Percentiles rank a stretch among this genome's conserved stretches.
phyloP scores from a whole-genome alignment of 768 basidiomycete genomes.

The Russula abietina region DNA sequence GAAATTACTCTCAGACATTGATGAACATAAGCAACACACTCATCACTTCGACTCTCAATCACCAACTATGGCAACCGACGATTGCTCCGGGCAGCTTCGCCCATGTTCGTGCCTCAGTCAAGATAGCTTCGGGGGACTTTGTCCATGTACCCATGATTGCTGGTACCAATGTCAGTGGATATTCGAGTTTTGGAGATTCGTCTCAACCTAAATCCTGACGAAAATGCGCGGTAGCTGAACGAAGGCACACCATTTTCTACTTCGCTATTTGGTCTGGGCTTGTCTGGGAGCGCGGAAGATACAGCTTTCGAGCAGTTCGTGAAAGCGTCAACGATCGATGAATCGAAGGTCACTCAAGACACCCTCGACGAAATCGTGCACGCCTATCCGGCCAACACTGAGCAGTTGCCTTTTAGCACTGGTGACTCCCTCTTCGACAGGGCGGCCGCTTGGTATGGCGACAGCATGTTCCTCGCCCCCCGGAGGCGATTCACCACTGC shows the following conservation, averaged over 20 bases:
- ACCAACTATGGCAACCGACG: constrained; percentile 50
- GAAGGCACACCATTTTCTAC: constrained; percentile 46
- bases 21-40: constrained; percentile 43
- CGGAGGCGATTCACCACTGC: constrained; percentile 46
- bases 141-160: constrained; percentile 45
- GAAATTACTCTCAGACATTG: constrained; percentile 34
- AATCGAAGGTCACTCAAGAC: constrained; percentile 40
- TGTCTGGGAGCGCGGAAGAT: constrained; percentile 38
- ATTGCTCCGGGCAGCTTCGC: constrained; percentile 45
- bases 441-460: constrained; percentile 52
- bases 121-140: constrained; percentile 43
- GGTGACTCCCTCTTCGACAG: constrained; percentile 57
- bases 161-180: constrained; percentile 45
- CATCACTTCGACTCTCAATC: constrained; percentile 42
- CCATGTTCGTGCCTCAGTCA: constrained; percentile 39
- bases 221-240: constrained; percentile 38
- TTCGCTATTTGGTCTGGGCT: constrained; percentile 36
- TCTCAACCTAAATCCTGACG: constrained; percentile 38
- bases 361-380: constrained; percentile 37
- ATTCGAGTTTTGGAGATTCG: constrained; percentile 37
- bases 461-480: constrained; percentile 49
- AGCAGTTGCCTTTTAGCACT: constrained; percentile 45
- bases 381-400: constrained; percentile 46
- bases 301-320: constrained; percentile 45
- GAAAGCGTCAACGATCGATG: constrained; percentile 45